Base-by-base conservation (phyloP, 805 yeast genomes). In the Myxozyma monticola region DNA sequence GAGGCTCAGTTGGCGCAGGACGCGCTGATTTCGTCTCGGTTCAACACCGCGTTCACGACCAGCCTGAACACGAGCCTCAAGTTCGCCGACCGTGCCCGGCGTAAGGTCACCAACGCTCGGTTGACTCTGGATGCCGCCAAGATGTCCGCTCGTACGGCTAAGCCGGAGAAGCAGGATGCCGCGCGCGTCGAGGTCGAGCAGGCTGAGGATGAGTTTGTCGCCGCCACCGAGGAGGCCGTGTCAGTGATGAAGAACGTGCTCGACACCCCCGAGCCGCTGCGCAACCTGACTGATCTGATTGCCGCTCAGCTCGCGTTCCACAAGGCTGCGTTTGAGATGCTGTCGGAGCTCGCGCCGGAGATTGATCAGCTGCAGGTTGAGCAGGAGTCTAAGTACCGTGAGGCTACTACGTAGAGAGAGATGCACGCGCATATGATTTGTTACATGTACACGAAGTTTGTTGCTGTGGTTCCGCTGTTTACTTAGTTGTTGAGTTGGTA, bases 131-230 rank as follows among this genome's bases (percentile, higher is more conserved):
- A 88, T 66, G 81, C 88, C 57, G 85, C 91, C 44, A 78, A 93
- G 71, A 69, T 81, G 18, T 71, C 68, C 15, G 73, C 74, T 28
- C 75, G 73, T 61, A 63, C 68, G 42, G 81, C 81, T 29, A 68
- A 65, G 57, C 84, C 85, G 20, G 83, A 78, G 60, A 81, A 81
- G 68, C 84, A 84, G 64, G 88, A 90, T 15, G 81, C 81, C 42
- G 77, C 84, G 53, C 76, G 90, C 62, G 85, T 83, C 42, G 78
- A 81, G 57, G 83, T 88, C 77, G 95, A 88, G 69, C 79, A 83
- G 54, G 81, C 88, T 44, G 96, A 88, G 71, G 96, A 88, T 63
- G 90, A 85, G 63, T 88, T 88, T 67, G 95, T 93, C 40, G 87
- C 85, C 60, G 84, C 90, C 21, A 88, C 88, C 30, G 96, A 88